phyloP scores from a whole-genome alignment of 495 filamentous ascomycete species.

The Acidomyces sp. region DNA sequence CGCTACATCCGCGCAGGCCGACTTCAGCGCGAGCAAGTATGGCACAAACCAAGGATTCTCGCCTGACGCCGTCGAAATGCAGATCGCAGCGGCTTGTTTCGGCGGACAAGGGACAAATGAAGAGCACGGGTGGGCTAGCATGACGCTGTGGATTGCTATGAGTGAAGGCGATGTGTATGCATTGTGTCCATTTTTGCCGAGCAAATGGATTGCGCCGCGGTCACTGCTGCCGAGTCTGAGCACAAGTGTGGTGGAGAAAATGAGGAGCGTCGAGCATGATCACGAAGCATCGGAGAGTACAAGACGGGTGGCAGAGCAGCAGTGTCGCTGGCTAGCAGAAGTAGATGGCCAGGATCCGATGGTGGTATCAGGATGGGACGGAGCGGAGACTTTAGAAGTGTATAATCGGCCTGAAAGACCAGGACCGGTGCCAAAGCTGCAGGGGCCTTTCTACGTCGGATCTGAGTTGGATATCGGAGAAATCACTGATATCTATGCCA shows the following conservation, averaged over 20 bases:
- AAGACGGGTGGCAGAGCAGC: conserved; percentile 50
- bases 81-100: conserved; percentile 75
- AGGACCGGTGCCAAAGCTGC: conserved; percentile 60
- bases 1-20: conserved; percentile 59
- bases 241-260: conserved; percentile 54
- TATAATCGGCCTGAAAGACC: conserved; percentile 58
- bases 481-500: conserved; percentile 47
- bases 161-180: conserved; percentile 76
- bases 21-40: conserved; percentile 57
- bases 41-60: conserved; percentile 68
- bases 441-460: conserved; percentile 71
- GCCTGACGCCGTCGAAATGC: conserved; percentile 73
- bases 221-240: conserved; percentile 65
- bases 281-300: conserved; percentile 39
- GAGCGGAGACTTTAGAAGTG: conserved; percentile 38
- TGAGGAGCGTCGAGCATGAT: conserved; percentile 47
- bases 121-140: conserved; percentile 73
- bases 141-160: conserved; percentile 91
- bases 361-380: conserved; percentile 30
- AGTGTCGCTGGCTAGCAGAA: conserved; percentile 71
- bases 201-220: conserved; percentile 65
- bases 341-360: conserved; percentile 65
- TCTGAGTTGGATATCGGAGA: conserved; percentile 54
- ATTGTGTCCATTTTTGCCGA: conserved; percentile 73
- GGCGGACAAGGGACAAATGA: conserved; percentile 47